Conservation (phyloP, 225 moss, liverwort and hornwort genomes). For the Pseudoscleropodium purum region DNA sequence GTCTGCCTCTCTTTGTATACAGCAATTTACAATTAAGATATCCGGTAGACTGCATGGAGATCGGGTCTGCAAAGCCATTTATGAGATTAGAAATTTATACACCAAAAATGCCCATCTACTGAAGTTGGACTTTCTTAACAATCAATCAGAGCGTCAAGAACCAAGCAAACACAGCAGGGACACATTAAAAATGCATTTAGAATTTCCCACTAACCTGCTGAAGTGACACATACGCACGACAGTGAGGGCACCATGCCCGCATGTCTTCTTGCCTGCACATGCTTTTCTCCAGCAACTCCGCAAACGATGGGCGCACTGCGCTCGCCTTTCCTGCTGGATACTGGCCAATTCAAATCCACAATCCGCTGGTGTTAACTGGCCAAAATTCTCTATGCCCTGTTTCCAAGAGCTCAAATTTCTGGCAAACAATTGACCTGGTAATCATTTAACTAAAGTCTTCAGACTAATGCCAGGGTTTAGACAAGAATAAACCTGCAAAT, state of each 20-base stretch:
- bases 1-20: slow-evolving; percentile 55
- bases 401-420: neutral
- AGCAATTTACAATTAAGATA: slow-evolving; percentile 50
- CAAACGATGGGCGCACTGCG: slow-evolving; percentile 42
- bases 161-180: neutral
- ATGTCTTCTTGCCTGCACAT: slow-evolving; percentile 59
- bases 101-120: neutral
- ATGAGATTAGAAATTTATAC: neutral
- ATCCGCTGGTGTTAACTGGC: neutral
- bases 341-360: slow-evolving; percentile 22
- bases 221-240: slow-evolving; percentile 57
- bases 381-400: neutral
- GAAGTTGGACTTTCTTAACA: neutral
- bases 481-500: slow-evolving; percentile 40
- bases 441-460: neutral
- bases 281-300: slow-evolving; percentile 50
- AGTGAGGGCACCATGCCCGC: slow-evolving; percentile 57
- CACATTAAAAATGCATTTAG: neutral
- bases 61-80: slow-evolving; percentile 36
- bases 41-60: slow-evolving; percentile 43
- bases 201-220: slow-evolving; percentile 33
- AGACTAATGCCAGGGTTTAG: neutral
- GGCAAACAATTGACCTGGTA: neutral
- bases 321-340: slow-evolving; percentile 50
- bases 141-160: neutral